Evolutionary conservation across 805 yeast genomes (phyloP).

Genomic region (Hanseniaspora lachancei): DNA sequence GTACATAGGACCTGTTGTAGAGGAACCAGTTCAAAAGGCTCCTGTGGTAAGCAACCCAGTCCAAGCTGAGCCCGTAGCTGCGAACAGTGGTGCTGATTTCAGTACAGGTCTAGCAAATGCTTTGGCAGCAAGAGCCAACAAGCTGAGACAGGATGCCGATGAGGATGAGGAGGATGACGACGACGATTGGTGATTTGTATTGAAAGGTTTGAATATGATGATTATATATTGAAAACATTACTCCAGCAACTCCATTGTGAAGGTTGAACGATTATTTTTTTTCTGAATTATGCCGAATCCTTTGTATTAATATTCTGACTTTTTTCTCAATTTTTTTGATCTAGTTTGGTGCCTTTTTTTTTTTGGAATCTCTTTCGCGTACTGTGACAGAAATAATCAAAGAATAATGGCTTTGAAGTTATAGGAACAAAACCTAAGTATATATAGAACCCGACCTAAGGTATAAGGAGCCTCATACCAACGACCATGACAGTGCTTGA

Average conservation of each 20-base stretch:
- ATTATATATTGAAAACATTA: no score
- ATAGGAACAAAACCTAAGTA: no score
- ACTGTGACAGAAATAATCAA: not conserved
- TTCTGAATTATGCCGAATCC: no score
- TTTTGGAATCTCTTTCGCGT: not conserved
- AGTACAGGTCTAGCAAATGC: slow-evolving; percentile 89
- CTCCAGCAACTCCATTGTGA: no score
- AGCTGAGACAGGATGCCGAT: slow-evolving; percentile 45
- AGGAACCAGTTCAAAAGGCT: slow-evolving; percentile 28
- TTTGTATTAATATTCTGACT: not conserved
- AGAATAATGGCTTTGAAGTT: not conserved
- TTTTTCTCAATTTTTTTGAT: not conserved
- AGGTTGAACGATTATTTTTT: no score
- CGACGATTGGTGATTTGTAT: slow-evolving; percentile 24
- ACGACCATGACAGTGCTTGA: not conserved
- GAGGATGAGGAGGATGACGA: slow-evolving; percentile 61
- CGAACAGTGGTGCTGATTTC: slow-evolving; percentile 26
- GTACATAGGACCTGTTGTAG: slow-evolving; percentile 53
- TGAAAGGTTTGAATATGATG: not conserved
- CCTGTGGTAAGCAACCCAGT: slow-evolving; percentile 25
- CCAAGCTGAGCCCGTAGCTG: slow-evolving; percentile 15
- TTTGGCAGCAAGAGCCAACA: slow-evolving; percentile 62
- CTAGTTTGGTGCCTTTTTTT: not conserved
- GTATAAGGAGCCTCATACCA: not conserved
- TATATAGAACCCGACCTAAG: not conserved